Base-by-base conservation (phyloP, 768 basidiomycete genomes). In the Lactifluus subvellereus region DNA sequence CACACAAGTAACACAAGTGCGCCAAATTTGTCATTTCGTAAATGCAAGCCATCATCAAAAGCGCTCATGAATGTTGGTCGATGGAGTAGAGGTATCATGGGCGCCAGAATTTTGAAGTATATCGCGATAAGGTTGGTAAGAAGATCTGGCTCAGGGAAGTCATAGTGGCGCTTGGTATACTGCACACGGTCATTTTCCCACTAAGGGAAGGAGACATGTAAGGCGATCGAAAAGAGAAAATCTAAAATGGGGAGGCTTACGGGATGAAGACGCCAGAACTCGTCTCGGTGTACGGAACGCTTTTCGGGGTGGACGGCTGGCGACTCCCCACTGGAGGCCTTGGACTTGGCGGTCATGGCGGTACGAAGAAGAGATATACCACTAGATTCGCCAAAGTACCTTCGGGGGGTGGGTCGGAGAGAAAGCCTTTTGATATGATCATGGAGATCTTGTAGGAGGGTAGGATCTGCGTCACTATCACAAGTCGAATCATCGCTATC, bases 311-410 rank as follows among this genome's bases (percentile, higher is more conserved):
- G 49, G n/a, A 50, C 3, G 6, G 30, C 22, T 0, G 30, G 33
- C 13, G 55, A 53, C 1, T 47, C 50, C 0, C 32, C 45, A 37
- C 35, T 43, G 3, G 61, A 52, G 6, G 20, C 47, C 47, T 63
- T 57, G 16, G 59, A 51, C 40, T 60, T 68, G 38, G 57, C 50
- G 6, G 53, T 48, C 33, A 68, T 33, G 47, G 61, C 67, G 9
- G 57, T 49, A 1, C 54, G 61, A 2, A 68, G 5, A 22, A 68
- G 58, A 42, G 49, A 27, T 8, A 67, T 22, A 49, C 61, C 57
- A 30, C 67, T 68, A n/a, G 65, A 66, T 50, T 63, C 63, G 7
- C 67, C 67, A 53, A 59, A 68, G 52, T 67, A 66, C 43, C 67
- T 62, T n/a, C 52, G 50, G 2, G 43, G 13, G 43, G 40, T 62